These are phyloP conservation scores for Phytophthora megakarya DNA, from an alignment of 352 stramenopile species.

Conservation along the genomic window DNA sequence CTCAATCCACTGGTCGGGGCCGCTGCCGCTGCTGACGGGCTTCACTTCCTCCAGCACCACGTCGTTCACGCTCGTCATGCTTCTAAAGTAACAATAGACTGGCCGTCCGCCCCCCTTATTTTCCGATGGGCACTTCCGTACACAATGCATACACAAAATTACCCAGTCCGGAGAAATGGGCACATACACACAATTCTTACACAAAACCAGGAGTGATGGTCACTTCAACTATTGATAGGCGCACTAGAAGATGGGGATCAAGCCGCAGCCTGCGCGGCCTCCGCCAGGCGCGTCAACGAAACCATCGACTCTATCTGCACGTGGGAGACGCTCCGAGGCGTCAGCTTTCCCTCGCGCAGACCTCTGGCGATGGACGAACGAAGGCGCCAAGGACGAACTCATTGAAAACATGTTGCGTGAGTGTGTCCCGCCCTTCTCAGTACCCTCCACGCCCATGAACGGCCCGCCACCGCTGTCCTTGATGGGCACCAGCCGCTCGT, in stretches of 20 bases:
- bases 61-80: conserved; percentile 73
- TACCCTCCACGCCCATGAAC: conserved; percentile 18
- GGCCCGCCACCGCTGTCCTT: conserved; percentile 1
- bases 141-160: conserved; percentile 19
- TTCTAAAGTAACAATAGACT: conserved; percentile 31
- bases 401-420: conserved; percentile 66
- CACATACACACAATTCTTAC: conserved; percentile 15
- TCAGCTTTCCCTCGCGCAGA: conserved; percentile 54
- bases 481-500: conserved; percentile 13
- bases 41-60: conserved; percentile 57
- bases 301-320: conserved; percentile 17
- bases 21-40: conserved; percentile 56
- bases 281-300: conserved; percentile 2
- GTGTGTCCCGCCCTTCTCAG: conserved; percentile 32
- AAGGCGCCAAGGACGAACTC: conserved; percentile 41
- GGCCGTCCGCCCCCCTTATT: conserved; percentile 20
- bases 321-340: conserved; percentile 25
- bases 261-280: conserved; percentile 14
- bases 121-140: conserved; percentile 8
- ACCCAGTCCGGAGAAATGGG: no score
- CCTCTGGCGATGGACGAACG: conserved; percentile 62
- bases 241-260: conserved; percentile 18
- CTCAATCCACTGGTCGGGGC: conserved; percentile 87
- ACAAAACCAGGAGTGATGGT: conserved; percentile 19
- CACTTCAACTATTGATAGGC: conserved; percentile 23